Percentiles rank a stretch among this genome's conserved stretches.
Conservation (phyloP, 306 rosid genomes). For the Casuarina glauca region DNA sequence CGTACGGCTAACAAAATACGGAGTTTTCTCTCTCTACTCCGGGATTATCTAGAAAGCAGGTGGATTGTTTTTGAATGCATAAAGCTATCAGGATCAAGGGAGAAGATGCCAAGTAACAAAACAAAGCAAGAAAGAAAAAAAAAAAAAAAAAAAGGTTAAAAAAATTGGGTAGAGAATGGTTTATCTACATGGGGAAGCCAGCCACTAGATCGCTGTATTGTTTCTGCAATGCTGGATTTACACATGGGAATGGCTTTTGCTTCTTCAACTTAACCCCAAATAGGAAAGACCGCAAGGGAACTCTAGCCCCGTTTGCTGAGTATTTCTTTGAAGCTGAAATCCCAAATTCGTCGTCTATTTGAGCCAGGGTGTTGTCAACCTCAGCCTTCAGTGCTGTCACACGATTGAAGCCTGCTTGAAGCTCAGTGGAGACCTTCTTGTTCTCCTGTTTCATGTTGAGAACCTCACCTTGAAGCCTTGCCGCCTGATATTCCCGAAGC, state of each 20-base stretch:
- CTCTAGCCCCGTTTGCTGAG: slow-evolving; percentile 37
- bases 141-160: neutral
- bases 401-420: slow-evolving; percentile 55
- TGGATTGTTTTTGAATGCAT: too few species aligned
- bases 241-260: slow-evolving; percentile 59
- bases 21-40: neutral
- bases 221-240: slow-evolving; percentile 49
- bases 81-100: slow-evolving; percentile 1
- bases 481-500: slow-evolving; percentile 65
- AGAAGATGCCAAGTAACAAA: neutral
- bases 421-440: slow-evolving; percentile 60
- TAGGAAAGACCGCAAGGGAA: slow-evolving; percentile 79
- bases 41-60: neutral
- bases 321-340: slow-evolving; percentile 33
- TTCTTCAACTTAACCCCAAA: slow-evolving; percentile 79
- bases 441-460: slow-evolving; percentile 83
- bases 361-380: slow-evolving; percentile 57
- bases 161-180: neutral
- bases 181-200: slow-evolving; percentile 26
- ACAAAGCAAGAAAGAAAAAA: neutral
- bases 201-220: slow-evolving; percentile 40
- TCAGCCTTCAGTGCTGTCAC: slow-evolving; percentile 48
- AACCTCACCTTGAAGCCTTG: slow-evolving; percentile 94
- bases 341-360: slow-evolving; percentile 51
- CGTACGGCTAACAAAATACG: too few species aligned